Evolutionary conservation across 805 yeast species (phyloP), one percentile per base, ranked within the genome.

Genomic region (Candida bentonensis): DNA sequence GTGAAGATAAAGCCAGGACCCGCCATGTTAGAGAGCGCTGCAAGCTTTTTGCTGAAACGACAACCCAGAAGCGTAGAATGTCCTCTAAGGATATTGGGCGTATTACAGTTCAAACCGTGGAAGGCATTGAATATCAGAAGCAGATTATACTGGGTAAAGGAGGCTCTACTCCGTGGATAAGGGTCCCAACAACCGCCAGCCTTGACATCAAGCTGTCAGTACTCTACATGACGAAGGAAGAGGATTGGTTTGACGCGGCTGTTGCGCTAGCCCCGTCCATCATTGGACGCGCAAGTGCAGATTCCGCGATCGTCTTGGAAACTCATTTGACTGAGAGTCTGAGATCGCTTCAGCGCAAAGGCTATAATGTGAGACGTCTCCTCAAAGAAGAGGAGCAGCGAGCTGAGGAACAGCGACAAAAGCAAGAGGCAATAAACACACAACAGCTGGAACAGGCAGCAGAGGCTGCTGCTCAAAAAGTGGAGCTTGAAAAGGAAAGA

Each of bases 181-280:
- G 23, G 2, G 44, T 46, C 3, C n/a, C 21, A 1, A 46, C 51
- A 3, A 47, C 55, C 2, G 60, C 61, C 5, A 48, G 34, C 20
- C 46, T 53, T 45, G 49, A 45, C 23, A 46, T 51, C 3, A 34
- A 41, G 23, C 36, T 45, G 3, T 22, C 33, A 20, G 30, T 36
- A 11, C 44, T 62, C 4, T 52, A 50, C 26, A 41, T 61, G n/a
- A 50, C 47, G 3, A 54, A 54, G 2, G 42, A 43, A 17, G 51
- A 56, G 34, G 64, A 63, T 28, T 65, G 67, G 66, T 63, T 59
- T 42, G 64, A 63, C 45, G 56, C 65, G 1, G 57, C 64, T 5
- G 57, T 54, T 27, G 55, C 64, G 2, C 46, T 65, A 20, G 51
- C 59, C 5, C 54, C 55, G 22, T 40, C 44, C 2, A 40, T 60